Evolutionary conservation across 2,329 filamentous ascomycete genomes (phyloP).

Genomic region (Blastomyces parvus): DNA sequence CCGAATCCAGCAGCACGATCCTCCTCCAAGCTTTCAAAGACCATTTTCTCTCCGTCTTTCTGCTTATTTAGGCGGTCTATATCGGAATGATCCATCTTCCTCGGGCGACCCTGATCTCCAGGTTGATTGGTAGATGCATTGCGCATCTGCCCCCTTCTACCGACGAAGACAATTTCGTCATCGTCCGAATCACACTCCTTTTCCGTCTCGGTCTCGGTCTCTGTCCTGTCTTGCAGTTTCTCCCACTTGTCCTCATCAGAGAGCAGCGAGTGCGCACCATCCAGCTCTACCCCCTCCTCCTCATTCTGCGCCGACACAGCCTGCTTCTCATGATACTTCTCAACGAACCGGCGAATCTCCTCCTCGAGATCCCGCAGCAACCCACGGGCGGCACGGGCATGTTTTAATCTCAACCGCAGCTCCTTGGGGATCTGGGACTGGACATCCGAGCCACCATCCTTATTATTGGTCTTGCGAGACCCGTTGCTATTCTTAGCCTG

Average conservation of each 20-base stretch:
- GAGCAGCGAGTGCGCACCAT: conserved; percentile 32
- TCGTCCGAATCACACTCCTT: conserved; percentile 32
- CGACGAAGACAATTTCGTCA: conserved; percentile 80
- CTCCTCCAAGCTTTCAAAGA: conserved; percentile 70
- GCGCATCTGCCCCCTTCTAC: conserved; percentile 55
- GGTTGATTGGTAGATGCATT: conserved; percentile 41
- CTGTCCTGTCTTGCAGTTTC: neutral
- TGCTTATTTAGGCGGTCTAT: conserved; percentile 23
- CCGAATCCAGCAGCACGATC: conserved; percentile 74
- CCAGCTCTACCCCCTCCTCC: conserved; percentile 27
- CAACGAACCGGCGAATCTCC: conserved; percentile 68
- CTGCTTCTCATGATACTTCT: conserved; percentile 48
- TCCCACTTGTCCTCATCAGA: conserved; percentile 12
- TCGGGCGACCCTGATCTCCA: conserved; percentile 39
- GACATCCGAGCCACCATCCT: conserved; percentile 23
- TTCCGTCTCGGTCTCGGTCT: conserved; percentile 6
- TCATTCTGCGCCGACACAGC: conserved; percentile 39
- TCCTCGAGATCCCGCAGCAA: conserved; percentile 78
- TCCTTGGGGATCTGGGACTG: conserved; percentile 60
- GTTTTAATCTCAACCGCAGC: conserved; percentile 70
- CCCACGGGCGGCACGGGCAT: conserved; percentile 63
- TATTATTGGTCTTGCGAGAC: conserved; percentile 30
- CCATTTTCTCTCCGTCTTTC: conserved; percentile 55
- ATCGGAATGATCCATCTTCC: conserved; percentile 34
- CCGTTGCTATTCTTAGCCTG: conserved; percentile 24